These are phyloP conservation scores for Podila clonocystis DNA, from an alignment of 192 early-diverging fungal genomes.

Conservation along the genomic window DNA sequence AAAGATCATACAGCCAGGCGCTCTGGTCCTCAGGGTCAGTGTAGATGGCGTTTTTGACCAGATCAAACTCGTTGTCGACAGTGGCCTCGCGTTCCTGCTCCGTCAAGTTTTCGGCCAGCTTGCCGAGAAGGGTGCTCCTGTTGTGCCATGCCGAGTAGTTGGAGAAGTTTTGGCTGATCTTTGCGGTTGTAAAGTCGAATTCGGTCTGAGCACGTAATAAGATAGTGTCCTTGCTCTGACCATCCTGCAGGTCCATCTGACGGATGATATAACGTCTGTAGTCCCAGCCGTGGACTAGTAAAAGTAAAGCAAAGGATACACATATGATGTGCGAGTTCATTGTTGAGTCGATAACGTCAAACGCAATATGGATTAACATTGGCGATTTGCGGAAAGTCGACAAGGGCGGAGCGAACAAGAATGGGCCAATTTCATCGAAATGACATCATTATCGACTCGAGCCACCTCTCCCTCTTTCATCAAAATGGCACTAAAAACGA, in stretches of 20 bases:
- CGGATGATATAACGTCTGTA: constrained; percentile 91
- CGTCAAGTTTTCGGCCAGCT: constrained; percentile 54
- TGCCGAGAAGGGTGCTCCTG: constrained; percentile 82
- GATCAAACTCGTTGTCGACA: constrained; percentile 73
- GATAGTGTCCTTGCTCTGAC: constrained; percentile 31
- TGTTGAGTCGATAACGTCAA: too few relatives aligned
- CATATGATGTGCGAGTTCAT: neutral
- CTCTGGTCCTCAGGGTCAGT: constrained; percentile 98
- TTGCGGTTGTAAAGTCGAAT: constrained; percentile 88
- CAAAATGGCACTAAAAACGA: neutral
- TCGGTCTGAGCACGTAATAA: constrained; percentile 64
- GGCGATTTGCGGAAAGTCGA: neutral
- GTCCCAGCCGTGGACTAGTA: constrained; percentile 95
- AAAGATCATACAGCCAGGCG: constrained; percentile 97
- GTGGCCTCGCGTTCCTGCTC: constrained; percentile 50
- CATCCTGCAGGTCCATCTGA: constrained; percentile 46
- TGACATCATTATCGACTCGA: neutral
- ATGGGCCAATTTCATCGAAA: neutral
- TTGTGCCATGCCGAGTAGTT: constrained; percentile 99
- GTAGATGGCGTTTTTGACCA: constrained; percentile 91
- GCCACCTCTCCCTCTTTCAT: neutral
- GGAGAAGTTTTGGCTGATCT: constrained; percentile 93
- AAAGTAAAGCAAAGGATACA: neutral
- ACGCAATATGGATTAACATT: neutral
- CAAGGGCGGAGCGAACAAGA: neutral